Conservation (phyloP, 2,329 filamentous ascomycete species). For the Aspergillus ibericus region DNA sequence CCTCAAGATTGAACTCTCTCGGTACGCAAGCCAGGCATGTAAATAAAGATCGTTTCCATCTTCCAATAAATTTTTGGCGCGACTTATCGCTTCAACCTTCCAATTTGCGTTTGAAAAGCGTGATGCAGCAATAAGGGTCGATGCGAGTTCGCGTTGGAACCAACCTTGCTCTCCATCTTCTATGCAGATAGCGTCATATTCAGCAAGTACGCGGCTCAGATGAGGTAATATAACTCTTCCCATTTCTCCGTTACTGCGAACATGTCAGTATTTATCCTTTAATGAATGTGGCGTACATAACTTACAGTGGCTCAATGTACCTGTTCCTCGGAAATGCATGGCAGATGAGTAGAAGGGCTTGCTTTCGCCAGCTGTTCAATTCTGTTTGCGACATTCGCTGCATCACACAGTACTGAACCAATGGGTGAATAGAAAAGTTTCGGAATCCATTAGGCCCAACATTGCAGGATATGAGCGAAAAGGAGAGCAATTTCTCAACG, state of each 20-base stretch:
- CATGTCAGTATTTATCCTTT: neutral
- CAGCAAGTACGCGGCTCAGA: conserved; percentile 4
- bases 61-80: neutral
- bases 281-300: neutral
- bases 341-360: conserved; percentile 2
- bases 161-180: conserved; percentile 1
- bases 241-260: conserved; percentile 1
- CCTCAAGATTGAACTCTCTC: neutral
- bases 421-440: conserved; percentile 18
- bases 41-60: neutral
- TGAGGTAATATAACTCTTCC: neutral
- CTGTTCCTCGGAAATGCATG: conserved; percentile 5
- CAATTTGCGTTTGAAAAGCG: conserved; percentile 5
- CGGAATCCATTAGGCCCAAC: conserved; percentile 5
- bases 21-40: neutral
- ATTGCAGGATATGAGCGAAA: conserved; percentile 17
- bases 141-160: conserved; percentile 2
- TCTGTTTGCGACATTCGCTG: neutral
- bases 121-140: neutral
- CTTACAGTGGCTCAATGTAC: conserved; percentile 2
- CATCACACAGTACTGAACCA: conserved; percentile 17
- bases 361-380: conserved; percentile 4
- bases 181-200: conserved; percentile 3
- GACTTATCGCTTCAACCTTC: conserved; percentile 3
- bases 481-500: conserved; percentile 15